Base-by-base conservation (phyloP, 2,329 filamentous ascomycete genomes). In the Pseudogymnoascus sp. region DNA sequence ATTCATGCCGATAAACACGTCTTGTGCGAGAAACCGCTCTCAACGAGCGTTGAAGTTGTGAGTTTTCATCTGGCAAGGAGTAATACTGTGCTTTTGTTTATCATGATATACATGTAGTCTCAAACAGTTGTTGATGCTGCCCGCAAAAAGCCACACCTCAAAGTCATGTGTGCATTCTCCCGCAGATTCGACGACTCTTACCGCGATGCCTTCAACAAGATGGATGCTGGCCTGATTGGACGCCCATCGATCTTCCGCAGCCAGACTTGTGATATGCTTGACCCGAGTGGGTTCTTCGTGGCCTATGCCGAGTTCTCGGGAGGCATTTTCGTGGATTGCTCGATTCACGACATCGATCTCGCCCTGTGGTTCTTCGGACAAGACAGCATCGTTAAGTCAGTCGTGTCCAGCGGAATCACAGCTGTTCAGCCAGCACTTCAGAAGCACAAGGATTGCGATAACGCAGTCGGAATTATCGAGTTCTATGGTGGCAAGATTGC, bases 391-490 rank as follows among this genome's bases (percentile, higher is more conserved):
- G 35, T 36, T n/a, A 36, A 36, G 35, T 36, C 35, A 36, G 35
- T 36, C n/a, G 5, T 39, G 36, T 39, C 36, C 4, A 39, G 36
- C 36, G 36, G 84, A 11, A 81, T 84, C 66, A 83, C 79, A 2
- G 82, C 83, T 3, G 79, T 85, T 1, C 78, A 84, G 66, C 82
- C 82, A 0, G 83, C 78, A 4, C 75, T 86, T 35, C 74, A 76
- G 61, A 78, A 83, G 65, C 77, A 82, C 72, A 80, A 79, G 39
- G 84, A 86, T 66, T 78, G 81, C 5, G 84, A 86, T 68, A 86
- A 86, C 65, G 84, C 81, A 4, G 77, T 85, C 1, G 85, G 83
- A 5, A 74, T 87, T n/a, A 80, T 88, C n/a, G 85, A 89, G 72
- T 88, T 88, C 72, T 80, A 79, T 69, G 79, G 79, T 61, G 84